Base-by-base conservation (phyloP, 2,329 filamentous ascomycete species). In the Ploettnerulaceae sp. region DNA sequence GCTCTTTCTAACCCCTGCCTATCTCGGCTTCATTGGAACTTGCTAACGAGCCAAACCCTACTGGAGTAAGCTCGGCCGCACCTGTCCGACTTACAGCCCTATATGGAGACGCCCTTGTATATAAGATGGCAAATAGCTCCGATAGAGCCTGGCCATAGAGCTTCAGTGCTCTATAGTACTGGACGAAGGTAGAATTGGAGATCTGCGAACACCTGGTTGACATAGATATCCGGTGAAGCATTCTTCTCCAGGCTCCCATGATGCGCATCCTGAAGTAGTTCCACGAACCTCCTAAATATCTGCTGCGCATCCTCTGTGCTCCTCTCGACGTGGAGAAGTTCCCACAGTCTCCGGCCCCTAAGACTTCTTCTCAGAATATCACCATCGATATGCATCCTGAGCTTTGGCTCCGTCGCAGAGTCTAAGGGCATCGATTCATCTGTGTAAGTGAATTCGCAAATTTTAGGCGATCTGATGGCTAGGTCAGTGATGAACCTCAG, bases 401-500 rank as follows among this genome's bases (percentile, higher is more conserved):
- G 58, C 28, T 71, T 70, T 2, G 69, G 69, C 7, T 66, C 63
- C 5, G 59, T 51, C 18, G 64, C 62, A 6, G 73, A 70, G 49
- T 76, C 71, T 2, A 60, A 14, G 2, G 50, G 48, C 14, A 54
- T 22, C 20, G 47, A 18, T 11, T 53, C 49, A 20, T 57, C 47
- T 44, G 62, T 64, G 20, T 65, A 63, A 2, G 64, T 64, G 50
- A 76, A 77, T 3, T 77, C 74, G 48, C 72, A 79, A 9, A 81
- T 64, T 3, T 61, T 54, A 5, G 64, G 58, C 20, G 72, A 75
- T 20, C 66, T 63, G 36, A 73, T 64, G 21, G 78, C 80, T 37
- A 94, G 63, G 48, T 84, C 83, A 59, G 94, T 83, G 1, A 96
- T 62, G 52, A 91, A 80, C 47, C 76, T 75, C 4, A 97, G 71